A percentile compares a stretch with the other conserved stretches of the same genome.
Evolutionary conservation across 164 flowering plant species (phyloP).

Genomic region (Hamamelis virginiana): DNA sequence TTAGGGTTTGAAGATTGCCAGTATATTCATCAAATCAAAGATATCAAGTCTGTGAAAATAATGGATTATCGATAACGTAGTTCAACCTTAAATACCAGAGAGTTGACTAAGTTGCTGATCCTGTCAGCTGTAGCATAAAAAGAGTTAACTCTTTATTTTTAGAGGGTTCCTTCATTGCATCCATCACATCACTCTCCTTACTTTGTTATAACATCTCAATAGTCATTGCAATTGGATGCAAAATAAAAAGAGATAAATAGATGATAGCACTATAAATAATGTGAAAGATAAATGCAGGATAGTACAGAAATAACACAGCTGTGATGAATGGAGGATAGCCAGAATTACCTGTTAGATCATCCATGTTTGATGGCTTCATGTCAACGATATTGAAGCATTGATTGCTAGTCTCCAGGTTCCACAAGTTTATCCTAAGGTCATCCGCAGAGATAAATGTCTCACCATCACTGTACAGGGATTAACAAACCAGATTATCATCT

Average conservation of each 20-base stretch:
- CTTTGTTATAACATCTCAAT: no score
- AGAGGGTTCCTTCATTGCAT: no score
- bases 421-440: slow-evolving; percentile 82
- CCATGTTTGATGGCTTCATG: slow-evolving; percentile 83
- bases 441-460: slow-evolving; percentile 88
- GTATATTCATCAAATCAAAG: no score
- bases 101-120: no score
- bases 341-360: slow-evolving; percentile 73
- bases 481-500: slow-evolving; percentile 9
- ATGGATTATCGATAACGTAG: no score
- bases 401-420: slow-evolving; percentile 79
- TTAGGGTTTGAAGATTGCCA: no score
- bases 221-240: no score
- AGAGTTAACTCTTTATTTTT: no score
- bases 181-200: no score
- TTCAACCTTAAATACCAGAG: no score
- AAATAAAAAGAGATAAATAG: background rate
- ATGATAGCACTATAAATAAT: background rate
- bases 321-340: background rate
- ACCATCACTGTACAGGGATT: slow-evolving; percentile 56
- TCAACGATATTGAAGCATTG: slow-evolving; percentile 89
- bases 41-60: no score
- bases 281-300: background rate
- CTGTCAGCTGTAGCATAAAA: no score
- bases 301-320: background rate